These are phyloP conservation scores for Salicornia ramosissima DNA, from an alignment of 148 eudicot species.

Conservation along the genomic window DNA sequence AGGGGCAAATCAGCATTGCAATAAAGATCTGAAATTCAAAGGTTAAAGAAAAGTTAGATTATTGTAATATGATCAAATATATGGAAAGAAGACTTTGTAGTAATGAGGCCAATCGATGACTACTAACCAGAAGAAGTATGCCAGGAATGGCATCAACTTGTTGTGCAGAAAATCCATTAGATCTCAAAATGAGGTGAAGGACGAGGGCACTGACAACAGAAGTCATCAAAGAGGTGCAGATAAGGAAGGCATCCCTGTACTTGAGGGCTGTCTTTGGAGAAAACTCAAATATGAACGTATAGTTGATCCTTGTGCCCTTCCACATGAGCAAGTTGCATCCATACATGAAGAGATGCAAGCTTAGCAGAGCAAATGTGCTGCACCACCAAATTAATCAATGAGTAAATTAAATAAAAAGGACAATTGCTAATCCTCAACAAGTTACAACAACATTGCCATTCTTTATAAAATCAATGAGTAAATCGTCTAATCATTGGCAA, in stretches of 20 bases:
- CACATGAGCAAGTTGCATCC: constrained; percentile 92
- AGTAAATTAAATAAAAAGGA: not conserved
- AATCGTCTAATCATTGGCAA: too few relatives aligned
- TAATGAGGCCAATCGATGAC: not conserved
- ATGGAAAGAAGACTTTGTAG: not conserved
- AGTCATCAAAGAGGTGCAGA: constrained; percentile 83
- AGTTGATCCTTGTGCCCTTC: constrained; percentile 81
- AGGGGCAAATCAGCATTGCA: constrained; percentile 58
- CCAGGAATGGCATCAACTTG: constrained; percentile 76
- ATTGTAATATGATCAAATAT: not conserved
- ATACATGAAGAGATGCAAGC: constrained; percentile 87
- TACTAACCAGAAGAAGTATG: constrained; percentile 66
- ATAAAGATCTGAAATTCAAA: constrained; percentile 46
- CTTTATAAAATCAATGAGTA: too few relatives aligned
- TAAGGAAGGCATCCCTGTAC: constrained; percentile 81
- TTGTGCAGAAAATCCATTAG: constrained; percentile 48
- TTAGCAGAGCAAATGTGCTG: constrained; percentile 91
- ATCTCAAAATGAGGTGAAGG: constrained; percentile 66
- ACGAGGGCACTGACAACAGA: constrained; percentile 82
- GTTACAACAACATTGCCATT: too few relatives aligned
- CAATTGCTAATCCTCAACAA: not conserved
- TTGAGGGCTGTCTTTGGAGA: constrained; percentile 65
- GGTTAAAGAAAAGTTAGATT: not conserved
- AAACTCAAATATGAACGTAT: constrained; percentile 86
- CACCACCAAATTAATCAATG: constrained; percentile 17